These are phyloP conservation scores for Arthrobotrys megalospora DNA, from an alignment of 2,329 filamentous ascomycete species.

Conservation along the genomic window DNA sequence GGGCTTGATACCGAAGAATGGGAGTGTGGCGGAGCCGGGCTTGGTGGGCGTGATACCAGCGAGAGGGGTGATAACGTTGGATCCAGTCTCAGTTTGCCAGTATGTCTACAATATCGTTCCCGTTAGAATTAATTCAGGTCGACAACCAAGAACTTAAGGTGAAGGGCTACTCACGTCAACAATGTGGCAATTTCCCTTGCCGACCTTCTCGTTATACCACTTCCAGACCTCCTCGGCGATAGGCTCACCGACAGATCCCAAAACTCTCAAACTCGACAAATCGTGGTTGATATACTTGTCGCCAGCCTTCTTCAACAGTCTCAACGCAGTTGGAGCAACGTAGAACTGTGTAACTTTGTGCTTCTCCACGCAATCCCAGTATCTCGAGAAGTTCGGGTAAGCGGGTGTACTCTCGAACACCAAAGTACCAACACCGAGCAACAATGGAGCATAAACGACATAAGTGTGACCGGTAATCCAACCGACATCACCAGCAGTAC, in stretches of 20 bases:
- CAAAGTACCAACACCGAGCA: conserved; percentile 93
- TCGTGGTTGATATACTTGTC: conserved; percentile 90
- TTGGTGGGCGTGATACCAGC: conserved; percentile 96
- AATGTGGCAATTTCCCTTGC: conserved; percentile 92
- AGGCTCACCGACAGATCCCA: conserved; percentile 96
- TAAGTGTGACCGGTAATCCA: conserved; percentile 99
- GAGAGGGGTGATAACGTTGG: conserved; percentile 93
- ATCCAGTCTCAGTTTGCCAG: conserved; percentile 99
- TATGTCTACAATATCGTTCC: conserved; percentile 80
- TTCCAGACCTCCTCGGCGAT: conserved; percentile 99
- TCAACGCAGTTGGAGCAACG: conserved; percentile 92
- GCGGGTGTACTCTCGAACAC: conserved; percentile 98
- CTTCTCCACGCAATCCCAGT: conserved; percentile 98
- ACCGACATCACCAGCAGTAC: conserved; percentile 97
- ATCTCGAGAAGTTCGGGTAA: conserved; percentile 96
- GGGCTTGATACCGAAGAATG: conserved; percentile 98
- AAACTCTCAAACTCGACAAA: conserved; percentile 89
- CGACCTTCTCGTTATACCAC: conserved; percentile 97
- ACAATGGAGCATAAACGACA: conserved; percentile 93
- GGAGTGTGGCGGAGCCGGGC: conserved; percentile 93
- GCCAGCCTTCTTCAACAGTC: conserved; percentile 93
- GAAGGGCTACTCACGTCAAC: conserved; percentile 81
- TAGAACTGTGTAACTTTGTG: conserved; percentile 98
- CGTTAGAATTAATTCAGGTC: conserved; percentile 50
- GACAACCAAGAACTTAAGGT: conserved; percentile 52